phyloP scores from a whole-genome alignment of 805 yeast genomes.

The Kodamaea kaohsiungensis region DNA sequence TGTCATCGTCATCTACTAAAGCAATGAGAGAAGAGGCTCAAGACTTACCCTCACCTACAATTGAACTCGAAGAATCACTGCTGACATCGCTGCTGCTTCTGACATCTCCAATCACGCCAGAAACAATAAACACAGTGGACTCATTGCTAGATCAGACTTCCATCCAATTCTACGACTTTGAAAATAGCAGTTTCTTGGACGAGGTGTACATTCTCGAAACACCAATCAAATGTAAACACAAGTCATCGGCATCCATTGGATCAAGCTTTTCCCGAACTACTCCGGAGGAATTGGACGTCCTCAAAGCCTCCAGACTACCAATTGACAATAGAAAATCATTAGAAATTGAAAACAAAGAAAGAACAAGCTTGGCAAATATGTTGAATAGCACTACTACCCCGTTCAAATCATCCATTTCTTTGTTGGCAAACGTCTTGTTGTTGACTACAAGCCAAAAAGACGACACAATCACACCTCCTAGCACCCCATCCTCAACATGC shows the following conservation, averaged over 20 bases:
- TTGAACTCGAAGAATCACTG: conserved; percentile 7
- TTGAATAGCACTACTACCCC: conserved; percentile 11
- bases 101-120: conserved; percentile 13
- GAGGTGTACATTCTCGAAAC: conserved; percentile 4
- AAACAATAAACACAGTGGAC: conserved; percentile 18
- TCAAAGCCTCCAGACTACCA: not conserved
- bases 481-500: conserved; percentile 1
- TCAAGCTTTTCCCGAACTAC: conserved; percentile 1
- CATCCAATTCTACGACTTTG: conserved; percentile 19
- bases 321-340: conserved; percentile 21
- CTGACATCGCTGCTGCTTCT: conserved; percentile 1
- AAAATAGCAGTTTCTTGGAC: conserved; percentile 8
- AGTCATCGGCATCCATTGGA: not conserved
- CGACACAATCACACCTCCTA: not conserved
- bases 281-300: not conserved
- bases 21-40: not conserved
- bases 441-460: conserved; percentile 11
- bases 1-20: not conserved
- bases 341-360: conserved; percentile 21
- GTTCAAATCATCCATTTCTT: conserved; percentile 14
- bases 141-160: conserved; percentile 20
- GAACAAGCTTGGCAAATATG: conserved; percentile 11
- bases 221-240: conserved; percentile 1
- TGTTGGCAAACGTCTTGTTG: conserved; percentile 24
- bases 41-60: conserved; percentile 9